These are phyloP conservation scores for Blastocystis sp. DNA, from an alignment of 352 stramenopile genomes.

Conservation along the genomic window DNA sequence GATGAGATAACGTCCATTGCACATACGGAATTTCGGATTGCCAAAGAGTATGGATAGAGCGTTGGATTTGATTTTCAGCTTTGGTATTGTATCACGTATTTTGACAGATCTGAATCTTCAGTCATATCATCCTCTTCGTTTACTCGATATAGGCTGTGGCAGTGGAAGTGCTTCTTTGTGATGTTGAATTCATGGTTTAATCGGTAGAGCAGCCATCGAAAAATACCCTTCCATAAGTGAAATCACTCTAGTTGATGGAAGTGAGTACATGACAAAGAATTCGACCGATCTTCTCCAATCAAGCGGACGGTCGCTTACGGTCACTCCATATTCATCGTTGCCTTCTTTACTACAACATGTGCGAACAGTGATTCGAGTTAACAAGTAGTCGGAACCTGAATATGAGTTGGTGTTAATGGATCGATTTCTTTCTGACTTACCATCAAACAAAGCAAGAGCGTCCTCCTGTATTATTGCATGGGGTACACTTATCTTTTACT, in stretches of 20 bases:
- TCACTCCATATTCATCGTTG: conserved; percentile 33
- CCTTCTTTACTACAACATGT: neutral
- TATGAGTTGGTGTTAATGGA: conserved; percentile 35
- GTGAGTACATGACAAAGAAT: conserved; percentile 37
- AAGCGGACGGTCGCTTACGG: neutral
- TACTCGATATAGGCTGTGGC: conserved; percentile 39
- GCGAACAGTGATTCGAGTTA: neutral
- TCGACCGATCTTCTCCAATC: neutral
- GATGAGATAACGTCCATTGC: conserved; percentile 15
- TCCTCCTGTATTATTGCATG: conserved; percentile 32
- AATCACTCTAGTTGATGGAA: conserved; percentile 11
- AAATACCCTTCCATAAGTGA: neutral
- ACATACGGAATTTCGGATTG: conserved; percentile 32
- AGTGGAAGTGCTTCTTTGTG: conserved; percentile 19
- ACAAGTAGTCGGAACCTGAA: neutral
- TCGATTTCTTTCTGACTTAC: conserved; percentile 51
- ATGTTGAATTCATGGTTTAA: neutral
- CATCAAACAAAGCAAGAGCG: conserved; percentile 34
- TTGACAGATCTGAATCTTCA: neutral
- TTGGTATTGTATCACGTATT: conserved; percentile 27
- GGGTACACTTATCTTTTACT: neutral
- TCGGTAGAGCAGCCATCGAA: neutral
- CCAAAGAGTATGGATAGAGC: conserved; percentile 3
- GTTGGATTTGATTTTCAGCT: neutral
- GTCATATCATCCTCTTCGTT: neutral